phyloP scores from a whole-genome alignment of 441 rosid species.

The Brassica balearica region DNA sequence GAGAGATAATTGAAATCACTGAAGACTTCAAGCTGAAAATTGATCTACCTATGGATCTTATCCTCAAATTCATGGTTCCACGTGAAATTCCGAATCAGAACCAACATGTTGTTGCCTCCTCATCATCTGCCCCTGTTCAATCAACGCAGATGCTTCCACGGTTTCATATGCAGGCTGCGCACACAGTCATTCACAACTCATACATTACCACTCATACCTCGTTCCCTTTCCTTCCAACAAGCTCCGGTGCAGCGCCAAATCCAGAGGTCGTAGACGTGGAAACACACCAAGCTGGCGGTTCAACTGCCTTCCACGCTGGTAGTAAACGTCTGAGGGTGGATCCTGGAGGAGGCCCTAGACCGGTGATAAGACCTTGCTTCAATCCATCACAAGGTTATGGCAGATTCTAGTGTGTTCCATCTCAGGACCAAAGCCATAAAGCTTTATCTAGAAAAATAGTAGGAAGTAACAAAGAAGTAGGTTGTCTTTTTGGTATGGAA shows the following conservation, averaged over 20 bases:
- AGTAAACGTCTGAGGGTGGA: slow-evolving; percentile 48
- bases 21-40: slow-evolving; percentile 50
- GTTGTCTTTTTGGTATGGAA: slow-evolving; percentile 2
- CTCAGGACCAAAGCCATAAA: not conserved
- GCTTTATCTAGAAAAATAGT: not conserved
- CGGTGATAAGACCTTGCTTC: slow-evolving; percentile 21
- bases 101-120: not conserved
- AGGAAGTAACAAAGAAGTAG: slow-evolving; percentile 7
- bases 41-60: slow-evolving; percentile 26
- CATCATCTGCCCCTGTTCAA: slow-evolving; percentile 14
- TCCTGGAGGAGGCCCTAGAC: slow-evolving; percentile 10
- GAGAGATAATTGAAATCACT: slow-evolving; percentile 41
- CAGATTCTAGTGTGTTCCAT: slow-evolving; percentile 26
- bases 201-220: slow-evolving; percentile 6
- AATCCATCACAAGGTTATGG: slow-evolving; percentile 18
- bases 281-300: slow-evolving; percentile 24
- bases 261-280: slow-evolving; percentile 18
- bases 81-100: slow-evolving; percentile 36
- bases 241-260: slow-evolving; percentile 3
- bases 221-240: slow-evolving; percentile 18
- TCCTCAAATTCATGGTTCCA: slow-evolving; percentile 37
- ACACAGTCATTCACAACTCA: slow-evolving; percentile 19
- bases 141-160: not conserved
- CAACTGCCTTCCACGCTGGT: slow-evolving; percentile 17
- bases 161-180: slow-evolving; percentile 12